A percentile compares a stretch with the other conserved stretches of the same genome.
phyloP scores from a whole-genome alignment of 495 filamentous ascomycete species.

The Trichoderma parareesei region DNA sequence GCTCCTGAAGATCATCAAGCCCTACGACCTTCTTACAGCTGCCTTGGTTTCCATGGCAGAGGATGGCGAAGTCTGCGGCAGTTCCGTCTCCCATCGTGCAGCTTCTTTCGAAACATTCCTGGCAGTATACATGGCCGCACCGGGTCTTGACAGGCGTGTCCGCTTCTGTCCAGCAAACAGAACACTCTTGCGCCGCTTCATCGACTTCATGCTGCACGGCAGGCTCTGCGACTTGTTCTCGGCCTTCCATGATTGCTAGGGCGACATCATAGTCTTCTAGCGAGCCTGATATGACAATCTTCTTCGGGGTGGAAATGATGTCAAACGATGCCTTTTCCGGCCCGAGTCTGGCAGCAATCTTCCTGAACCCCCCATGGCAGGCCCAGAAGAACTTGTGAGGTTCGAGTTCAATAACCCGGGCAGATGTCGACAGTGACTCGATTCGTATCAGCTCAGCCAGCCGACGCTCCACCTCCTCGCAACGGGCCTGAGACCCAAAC shows the following conservation, averaged over 20 bases:
- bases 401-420: slow-evolving; percentile 16
- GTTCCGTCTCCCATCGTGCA: neutral
- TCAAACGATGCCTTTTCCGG: slow-evolving; percentile 17
- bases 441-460: slow-evolving; percentile 18
- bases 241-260: neutral
- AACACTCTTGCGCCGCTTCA: neutral
- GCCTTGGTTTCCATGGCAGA: neutral
- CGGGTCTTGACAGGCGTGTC: neutral
- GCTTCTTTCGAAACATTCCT: neutral
- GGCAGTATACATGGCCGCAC: neutral
- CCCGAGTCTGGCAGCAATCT: slow-evolving; percentile 25
- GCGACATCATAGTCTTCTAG: slow-evolving; percentile 11
- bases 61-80: neutral
- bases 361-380: slow-evolving; percentile 27
- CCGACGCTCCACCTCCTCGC: slow-evolving; percentile 8
- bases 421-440: slow-evolving; percentile 14
- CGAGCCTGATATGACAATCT: slow-evolving; percentile 19
- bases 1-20: neutral
- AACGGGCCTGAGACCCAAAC: slow-evolving; percentile 15
- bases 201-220: neutral
- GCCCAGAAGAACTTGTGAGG: slow-evolving; percentile 20
- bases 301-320: slow-evolving; percentile 18
- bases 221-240: neutral
- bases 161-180: neutral
- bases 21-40: neutral